Evolutionary conservation across 169 alveolate species (phyloP), one percentile per base, ranked within the genome.

Genomic region (Cryptosporidium ubiquitum): DNA sequence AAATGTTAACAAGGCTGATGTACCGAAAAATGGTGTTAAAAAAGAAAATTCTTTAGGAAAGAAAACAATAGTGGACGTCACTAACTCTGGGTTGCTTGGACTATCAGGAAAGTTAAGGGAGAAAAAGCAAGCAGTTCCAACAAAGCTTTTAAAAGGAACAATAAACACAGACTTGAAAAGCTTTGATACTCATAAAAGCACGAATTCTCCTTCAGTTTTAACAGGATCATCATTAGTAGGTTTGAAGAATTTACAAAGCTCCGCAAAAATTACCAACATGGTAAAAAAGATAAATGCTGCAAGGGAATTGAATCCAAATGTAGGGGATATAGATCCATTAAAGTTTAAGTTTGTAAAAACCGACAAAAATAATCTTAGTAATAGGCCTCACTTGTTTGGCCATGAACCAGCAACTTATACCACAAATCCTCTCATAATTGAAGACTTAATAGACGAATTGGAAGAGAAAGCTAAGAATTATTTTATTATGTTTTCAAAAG

Each of bases 401-500:
- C 89, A 79, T 18, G 89, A 79, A 31, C 75, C 89, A 26, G 35
- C 61, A 7, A 79, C 89, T 16, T 47, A 61, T 16, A 79, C 73
- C 18, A 79, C 89, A 10, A 49, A 79, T 47, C 89, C 89, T n/a
- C 23, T 79, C 10, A 91, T 95, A 16, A 71, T 95, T 23, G 97
- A 95, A 70, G 93, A 94, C 73, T 74, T 94, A 85, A 70, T 95
- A 42, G 97, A 94, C 51, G 97, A 93, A 37, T 69, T 95, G 84
- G 97, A 95, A 60, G 91, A 91, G 3, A 93, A 93, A 35, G 92
- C 95, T 84, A 91, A 95, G 60, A 93, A 94, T 91, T 95, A 95
- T 70, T 95, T 95, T 68, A 86, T 91, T 44, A 69, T 95, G 70
- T 95, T 92, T 84, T 69, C 92, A 86, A 68, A 93, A 18, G 97